These are phyloP conservation scores for Brassica juncea DNA, from an alignment of 345 rosid genomes.

Conservation along the genomic window DNA sequence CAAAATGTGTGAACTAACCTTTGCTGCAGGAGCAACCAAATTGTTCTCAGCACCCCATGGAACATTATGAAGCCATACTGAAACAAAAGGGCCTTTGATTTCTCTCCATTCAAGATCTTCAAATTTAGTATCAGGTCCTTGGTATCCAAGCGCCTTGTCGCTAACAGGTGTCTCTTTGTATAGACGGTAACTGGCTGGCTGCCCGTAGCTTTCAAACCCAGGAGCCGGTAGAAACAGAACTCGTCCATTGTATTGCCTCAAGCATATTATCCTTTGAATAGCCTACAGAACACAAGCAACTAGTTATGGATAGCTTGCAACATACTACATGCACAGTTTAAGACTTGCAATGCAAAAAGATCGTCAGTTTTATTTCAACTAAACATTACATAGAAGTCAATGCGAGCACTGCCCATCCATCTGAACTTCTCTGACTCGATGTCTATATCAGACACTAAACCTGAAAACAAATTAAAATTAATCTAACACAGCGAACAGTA, in stretches of 20 bases:
- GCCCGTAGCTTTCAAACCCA: slow-evolving; percentile 82
- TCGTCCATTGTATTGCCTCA: slow-evolving; percentile 72
- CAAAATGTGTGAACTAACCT: slow-evolving; percentile 50
- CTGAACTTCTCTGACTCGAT: slow-evolving; percentile 91
- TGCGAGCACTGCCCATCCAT: slow-evolving; percentile 91
- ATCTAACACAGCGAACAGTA: neutral
- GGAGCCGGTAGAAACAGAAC: slow-evolving; percentile 87
- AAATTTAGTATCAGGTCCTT: slow-evolving; percentile 57
- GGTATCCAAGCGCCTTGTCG: slow-evolving; percentile 48
- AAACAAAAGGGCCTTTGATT: slow-evolving; percentile 84
- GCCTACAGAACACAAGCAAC: slow-evolving; percentile 46
- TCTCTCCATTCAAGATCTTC: slow-evolving; percentile 68
- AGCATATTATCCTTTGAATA: slow-evolving; percentile 57
- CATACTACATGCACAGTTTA: neutral
- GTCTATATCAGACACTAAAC: slow-evolving; percentile 92
- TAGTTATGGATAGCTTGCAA: neutral
- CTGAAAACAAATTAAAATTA: slow-evolving; percentile 42
- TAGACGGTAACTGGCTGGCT: slow-evolving; percentile 48
- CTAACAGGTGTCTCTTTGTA: slow-evolving; percentile 39
- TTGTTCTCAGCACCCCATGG: slow-evolving; percentile 86
- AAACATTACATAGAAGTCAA: slow-evolving; percentile 80
- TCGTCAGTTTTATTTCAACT: neutral
- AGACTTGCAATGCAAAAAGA: neutral
- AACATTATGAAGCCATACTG: slow-evolving; percentile 96
- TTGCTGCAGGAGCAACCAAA: slow-evolving; percentile 90